Base-by-base conservation (phyloP, 257 asterid species). In the Phtheirospermum japonicum region DNA sequence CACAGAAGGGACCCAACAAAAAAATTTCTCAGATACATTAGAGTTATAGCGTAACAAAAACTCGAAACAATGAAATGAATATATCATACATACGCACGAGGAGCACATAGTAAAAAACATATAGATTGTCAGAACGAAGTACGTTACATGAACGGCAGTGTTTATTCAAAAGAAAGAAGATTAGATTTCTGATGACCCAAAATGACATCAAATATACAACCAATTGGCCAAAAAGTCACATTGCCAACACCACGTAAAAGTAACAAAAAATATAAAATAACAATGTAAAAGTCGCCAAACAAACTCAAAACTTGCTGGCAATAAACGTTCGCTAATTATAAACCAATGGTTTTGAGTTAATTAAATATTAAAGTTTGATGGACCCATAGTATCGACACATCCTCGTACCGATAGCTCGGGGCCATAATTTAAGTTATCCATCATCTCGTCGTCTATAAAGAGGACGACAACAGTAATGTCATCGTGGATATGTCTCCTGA, bases 391-490 rank as follows among this genome's bases (percentile, higher is more conserved):
- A 54, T 83, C 86, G 12, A 72, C 57, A 60, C 79, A 86, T 70
- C 89, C 91, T 68, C 82, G 76, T 4, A 89, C 68, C 0, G 95
- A 82, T 16, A 79, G 26, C 33, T 61, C 83, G 59, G 89, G 81
- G 6, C 51, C 67, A 31, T 72, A 8, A 26, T 53, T 65, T 23
- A 48, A 67, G 32, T 60, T 73, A 6, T 72, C 79, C 70, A 70
- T 56, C 80, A 70, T 65, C 43, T 78, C 77, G 2, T 72, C 80
- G 77, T 89, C 95, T 42, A 85, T 48, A 67, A 79, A 89, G 73
- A 80, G 8, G 73, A 89, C 94, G 10, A 83, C 77, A 33, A 86
- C 90, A 0, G 94, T 70, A 17, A 89, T 87, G 66, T 89, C 97
- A 69, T 89, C 95, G 54, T 87, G 95, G 34, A 66, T 49, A 11